Conservation (phyloP, 2,329 filamentous ascomycete genomes). For the Colletotrichum melonis region DNA sequence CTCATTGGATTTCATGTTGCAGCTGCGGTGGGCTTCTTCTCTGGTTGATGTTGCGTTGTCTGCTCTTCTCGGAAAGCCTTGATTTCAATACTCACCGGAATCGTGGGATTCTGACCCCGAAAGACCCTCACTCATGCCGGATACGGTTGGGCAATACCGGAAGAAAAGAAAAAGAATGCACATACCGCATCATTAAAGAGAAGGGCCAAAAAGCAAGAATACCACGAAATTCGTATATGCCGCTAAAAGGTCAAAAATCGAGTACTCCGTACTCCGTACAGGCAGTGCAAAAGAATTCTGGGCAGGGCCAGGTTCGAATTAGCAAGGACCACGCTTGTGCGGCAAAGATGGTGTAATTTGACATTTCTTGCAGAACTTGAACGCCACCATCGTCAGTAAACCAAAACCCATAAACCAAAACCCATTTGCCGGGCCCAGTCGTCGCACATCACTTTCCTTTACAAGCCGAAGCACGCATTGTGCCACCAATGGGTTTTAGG, state of each 20-base stretch:
- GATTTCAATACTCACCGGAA: constrained; percentile 12
- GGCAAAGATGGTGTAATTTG: background rate
- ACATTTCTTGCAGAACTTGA: background rate
- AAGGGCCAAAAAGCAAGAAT: background rate
- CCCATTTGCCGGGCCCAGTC: background rate
- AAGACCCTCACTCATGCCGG: background rate
- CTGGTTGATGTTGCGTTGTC: background rate
- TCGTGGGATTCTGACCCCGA: background rate
- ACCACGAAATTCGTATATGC: background rate
- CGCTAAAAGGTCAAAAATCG: background rate
- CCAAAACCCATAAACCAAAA: background rate
- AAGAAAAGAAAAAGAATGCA: background rate
- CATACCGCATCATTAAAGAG: background rate
- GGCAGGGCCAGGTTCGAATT: background rate
- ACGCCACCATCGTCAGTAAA: constrained; percentile 9
- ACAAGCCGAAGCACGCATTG: background rate
- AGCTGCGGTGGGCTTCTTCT: constrained; percentile 5
- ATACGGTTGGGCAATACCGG: background rate
- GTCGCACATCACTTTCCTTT: background rate
- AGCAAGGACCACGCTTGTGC: constrained; percentile 1
- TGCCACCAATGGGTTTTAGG: constrained; percentile 21
- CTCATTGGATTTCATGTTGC: background rate
- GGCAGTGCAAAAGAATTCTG: background rate
- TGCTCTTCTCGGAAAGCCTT: background rate
- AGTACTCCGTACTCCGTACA: background rate